Evolutionary conservation across 2,329 filamentous ascomycete genomes (phyloP).

Genomic region (Periconia sp.): DNA sequence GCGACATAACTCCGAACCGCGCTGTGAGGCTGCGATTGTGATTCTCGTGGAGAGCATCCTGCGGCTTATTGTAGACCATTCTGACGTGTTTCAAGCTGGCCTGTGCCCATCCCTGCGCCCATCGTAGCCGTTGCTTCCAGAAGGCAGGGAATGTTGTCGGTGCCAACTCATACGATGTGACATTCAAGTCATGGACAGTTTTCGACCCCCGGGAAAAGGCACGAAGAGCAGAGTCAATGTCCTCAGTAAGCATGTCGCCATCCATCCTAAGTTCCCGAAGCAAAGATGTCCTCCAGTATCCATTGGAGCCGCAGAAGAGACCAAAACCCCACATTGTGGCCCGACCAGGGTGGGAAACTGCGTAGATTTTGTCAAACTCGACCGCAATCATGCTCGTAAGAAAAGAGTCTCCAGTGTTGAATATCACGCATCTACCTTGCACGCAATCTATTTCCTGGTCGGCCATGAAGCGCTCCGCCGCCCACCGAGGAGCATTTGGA

Average conservation of each 20-base stretch:
- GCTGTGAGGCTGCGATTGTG: conserved; percentile 43
- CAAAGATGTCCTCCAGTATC: conserved; percentile 55
- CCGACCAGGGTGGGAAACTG: conserved; percentile 57
- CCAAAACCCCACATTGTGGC: conserved; percentile 56
- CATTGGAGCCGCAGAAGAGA: conserved; percentile 58
- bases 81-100: conserved; percentile 52
- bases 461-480: conserved; percentile 53
- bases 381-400: conserved; percentile 56
- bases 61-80: conserved; percentile 51
- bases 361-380: conserved; percentile 61
- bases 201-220: conserved; percentile 52
- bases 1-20: conserved; percentile 53
- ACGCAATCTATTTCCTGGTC: conserved; percentile 55
- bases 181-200: conserved; percentile 57
- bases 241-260: conserved; percentile 57
- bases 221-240: conserved; percentile 57
- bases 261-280: conserved; percentile 57
- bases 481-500: conserved; percentile 56
- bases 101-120: conserved; percentile 59
- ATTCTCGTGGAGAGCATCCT: conserved; percentile 31
- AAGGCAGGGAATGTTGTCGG: conserved; percentile 53
- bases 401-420: conserved; percentile 53
- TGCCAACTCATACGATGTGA: conserved; percentile 56
- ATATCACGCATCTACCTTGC: conserved; percentile 57
- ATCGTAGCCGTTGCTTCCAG: conserved; percentile 59